Evolutionary conservation across 2,329 filamentous ascomycete genomes (phyloP).

Genomic region (Capronia coronata): DNA sequence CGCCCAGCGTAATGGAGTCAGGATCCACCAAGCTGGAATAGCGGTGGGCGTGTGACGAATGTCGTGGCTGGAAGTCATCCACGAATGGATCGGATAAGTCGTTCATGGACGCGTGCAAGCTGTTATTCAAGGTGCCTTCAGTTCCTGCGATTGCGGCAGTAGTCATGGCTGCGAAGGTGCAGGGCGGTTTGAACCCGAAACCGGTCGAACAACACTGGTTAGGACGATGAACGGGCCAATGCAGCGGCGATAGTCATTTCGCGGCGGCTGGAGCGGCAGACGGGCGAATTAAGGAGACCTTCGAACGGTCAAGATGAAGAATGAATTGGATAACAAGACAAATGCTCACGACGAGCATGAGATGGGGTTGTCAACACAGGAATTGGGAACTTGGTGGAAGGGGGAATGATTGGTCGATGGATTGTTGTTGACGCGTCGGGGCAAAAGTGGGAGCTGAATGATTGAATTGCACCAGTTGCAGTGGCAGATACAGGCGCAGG

Average conservation of each 20-base stretch:
- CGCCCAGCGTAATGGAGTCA: conserved; percentile 69
- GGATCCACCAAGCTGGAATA: conserved; percentile 73
- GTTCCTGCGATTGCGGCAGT: conserved; percentile 13
- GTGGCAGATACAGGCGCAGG: neutral
- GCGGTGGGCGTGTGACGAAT: conserved; percentile 50
- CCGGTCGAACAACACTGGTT: neutral
- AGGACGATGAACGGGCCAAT: conserved; percentile 4
- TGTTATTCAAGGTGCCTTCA: conserved; percentile 13
- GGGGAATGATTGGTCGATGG: conserved; percentile 19
- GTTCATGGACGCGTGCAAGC: conserved; percentile 16
- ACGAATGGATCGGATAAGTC: conserved; percentile 37
- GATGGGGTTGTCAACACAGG: conserved; percentile 23
- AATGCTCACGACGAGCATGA: conserved; percentile 1
- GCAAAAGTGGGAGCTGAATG: conserved; percentile 6
- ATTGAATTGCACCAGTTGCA: neutral
- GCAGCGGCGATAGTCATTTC: conserved; percentile 12
- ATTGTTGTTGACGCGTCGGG: conserved; percentile 17
- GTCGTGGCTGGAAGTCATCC: conserved; percentile 30
- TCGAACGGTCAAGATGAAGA: conserved; percentile 1
- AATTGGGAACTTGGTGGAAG: conserved; percentile 13
- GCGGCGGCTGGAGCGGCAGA: neutral
- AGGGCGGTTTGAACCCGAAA: neutral
- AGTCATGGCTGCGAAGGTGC: conserved; percentile 14
- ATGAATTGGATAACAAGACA: neutral
- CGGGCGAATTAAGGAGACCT: neutral